Conservation (phyloP, 306 rosid genomes). For the Vachellia collinsii region DNA sequence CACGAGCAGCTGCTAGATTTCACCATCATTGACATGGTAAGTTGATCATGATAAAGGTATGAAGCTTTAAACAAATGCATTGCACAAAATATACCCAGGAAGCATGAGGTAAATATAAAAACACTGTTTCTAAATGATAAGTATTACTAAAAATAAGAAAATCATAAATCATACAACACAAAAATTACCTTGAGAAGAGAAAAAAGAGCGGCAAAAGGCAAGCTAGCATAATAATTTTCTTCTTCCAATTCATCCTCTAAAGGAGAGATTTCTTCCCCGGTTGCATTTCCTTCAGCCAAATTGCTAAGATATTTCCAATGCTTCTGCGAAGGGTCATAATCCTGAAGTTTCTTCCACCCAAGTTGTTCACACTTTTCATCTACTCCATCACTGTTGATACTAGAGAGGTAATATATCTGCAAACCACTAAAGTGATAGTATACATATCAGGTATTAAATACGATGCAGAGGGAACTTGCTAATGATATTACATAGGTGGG, state of each 20-base stretch:
- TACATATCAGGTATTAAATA: conserved; percentile 38
- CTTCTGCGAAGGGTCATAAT: conserved; percentile 69
- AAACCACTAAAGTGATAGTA: conserved; percentile 59
- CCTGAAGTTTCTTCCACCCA: conserved; percentile 87
- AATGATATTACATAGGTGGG: conserved; percentile 15
- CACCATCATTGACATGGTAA: background rate
- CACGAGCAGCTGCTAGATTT: conserved; percentile 20
- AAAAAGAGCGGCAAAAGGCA: conserved; percentile 89
- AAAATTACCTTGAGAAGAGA: conserved; percentile 80
- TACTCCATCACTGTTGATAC: conserved; percentile 65
- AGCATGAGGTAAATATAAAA: background rate
- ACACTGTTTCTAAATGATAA: background rate
- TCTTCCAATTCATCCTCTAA: conserved; percentile 74
- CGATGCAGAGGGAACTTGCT: conserved; percentile 15
- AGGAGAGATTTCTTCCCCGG: conserved; percentile 51
- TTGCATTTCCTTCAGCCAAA: conserved; percentile 67
- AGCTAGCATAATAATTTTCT: conserved; percentile 85
- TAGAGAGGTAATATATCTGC: conserved; percentile 85
- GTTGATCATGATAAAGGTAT: conserved; percentile 8
- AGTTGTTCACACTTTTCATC: conserved; percentile 74
- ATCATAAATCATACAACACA: conserved; percentile 2
- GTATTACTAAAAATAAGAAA: conserved; percentile 7
- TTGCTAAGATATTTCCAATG: conserved; percentile 71
- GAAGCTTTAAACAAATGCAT: conserved; percentile 5
- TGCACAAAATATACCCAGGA: background rate